Percentiles rank a stretch among this genome's conserved stretches.
Evolutionary conservation across 2,329 filamentous ascomycete genomes (phyloP).

Genomic region (Apiospora rasikravindrae): DNA sequence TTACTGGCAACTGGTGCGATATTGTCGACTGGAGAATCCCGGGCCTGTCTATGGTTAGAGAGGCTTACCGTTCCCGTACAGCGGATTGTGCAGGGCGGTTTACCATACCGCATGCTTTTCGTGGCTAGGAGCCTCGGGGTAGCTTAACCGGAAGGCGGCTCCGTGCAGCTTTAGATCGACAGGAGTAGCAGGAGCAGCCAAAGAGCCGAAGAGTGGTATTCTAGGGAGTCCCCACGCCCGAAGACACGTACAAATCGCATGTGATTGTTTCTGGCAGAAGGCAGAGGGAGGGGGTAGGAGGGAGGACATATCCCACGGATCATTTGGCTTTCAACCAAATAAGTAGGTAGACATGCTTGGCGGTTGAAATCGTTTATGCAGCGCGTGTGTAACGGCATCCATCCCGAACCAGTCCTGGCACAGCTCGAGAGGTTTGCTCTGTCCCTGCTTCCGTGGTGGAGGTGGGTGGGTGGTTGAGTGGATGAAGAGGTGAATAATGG

Average conservation of each 20-base stretch:
- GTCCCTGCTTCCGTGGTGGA: neutral
- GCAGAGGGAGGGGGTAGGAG: neutral
- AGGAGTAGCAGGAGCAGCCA: neutral
- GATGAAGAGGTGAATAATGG: neutral
- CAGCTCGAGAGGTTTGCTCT: neutral
- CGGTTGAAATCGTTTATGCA: too few species aligned
- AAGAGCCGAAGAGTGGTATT: neutral
- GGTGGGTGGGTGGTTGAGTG: neutral
- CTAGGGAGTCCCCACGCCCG: neutral
- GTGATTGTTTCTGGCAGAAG: neutral
- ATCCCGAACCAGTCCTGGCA: neutral
- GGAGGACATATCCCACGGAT: neutral
- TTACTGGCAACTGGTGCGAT: too few species aligned
- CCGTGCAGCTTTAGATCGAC: neutral
- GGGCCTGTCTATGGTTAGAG: neutral
- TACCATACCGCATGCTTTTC: neutral
- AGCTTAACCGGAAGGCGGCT: neutral
- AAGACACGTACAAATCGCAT: neutral
- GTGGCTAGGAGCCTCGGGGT: neutral
- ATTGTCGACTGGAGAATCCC: neutral
- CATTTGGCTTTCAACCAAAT: neutral
- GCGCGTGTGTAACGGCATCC: neutral
- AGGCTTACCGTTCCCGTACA: neutral
- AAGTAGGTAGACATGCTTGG: too few species aligned
- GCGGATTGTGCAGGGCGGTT: neutral